Evolutionary conservation across 495 filamentous ascomycete species (phyloP), one percentile per base, ranked within the genome.

Genomic region (Echria macrotheca): DNA sequence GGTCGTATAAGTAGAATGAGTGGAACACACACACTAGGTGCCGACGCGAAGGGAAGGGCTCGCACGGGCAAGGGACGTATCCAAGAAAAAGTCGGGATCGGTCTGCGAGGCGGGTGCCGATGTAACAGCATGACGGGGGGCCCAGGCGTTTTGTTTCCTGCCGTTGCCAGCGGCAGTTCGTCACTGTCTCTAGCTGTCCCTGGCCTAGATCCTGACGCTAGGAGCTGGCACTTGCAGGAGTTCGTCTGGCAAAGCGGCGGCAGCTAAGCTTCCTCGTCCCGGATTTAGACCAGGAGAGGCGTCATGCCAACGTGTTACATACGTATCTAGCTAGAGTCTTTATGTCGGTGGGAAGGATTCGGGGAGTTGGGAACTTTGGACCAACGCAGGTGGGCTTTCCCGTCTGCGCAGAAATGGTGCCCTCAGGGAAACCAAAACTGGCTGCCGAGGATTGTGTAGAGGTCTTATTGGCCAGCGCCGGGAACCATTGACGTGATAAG

Each of bases 81-180:
- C n/a, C n/a, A n/a, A n/a, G n/a, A n/a, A n/a, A n/a, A n/a, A n/a
- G n/a, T n/a, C n/a, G n/a, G n/a, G n/a, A n/a, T 40, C 22, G 21
- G 11, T 24, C 33, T 22, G 40, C 29, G 40, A 19, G 39, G 38
- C 40, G 49, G 49, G 49, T 35, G 29, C 10, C 40, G 24, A 52
- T 45, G 49, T 32, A 52, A 52, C 49, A 10, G 18, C 23, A 19
- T 36, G 1, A 21, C 10, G 17, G 18, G 31, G 44, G 44, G 14
- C 21, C 3, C 18, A 9, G 21, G 17, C 35, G 15, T 14, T 37
- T 11, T 3, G 12, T 15, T 4, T 11, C 32, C 15, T 18, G 29
- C 7, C 18, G 42, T n/a, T n/a, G 42, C 24, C 29, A 18, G 33
- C 25, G 17, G 31, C 17, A 31, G 31, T 18, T 9, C 5, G 35